A percentile compares a stretch with the other conserved stretches of the same genome.
These are phyloP conservation scores for Talaromyces verruculosus DNA, from an alignment of 2,329 filamentous ascomycete species.

Conservation along the genomic window DNA sequence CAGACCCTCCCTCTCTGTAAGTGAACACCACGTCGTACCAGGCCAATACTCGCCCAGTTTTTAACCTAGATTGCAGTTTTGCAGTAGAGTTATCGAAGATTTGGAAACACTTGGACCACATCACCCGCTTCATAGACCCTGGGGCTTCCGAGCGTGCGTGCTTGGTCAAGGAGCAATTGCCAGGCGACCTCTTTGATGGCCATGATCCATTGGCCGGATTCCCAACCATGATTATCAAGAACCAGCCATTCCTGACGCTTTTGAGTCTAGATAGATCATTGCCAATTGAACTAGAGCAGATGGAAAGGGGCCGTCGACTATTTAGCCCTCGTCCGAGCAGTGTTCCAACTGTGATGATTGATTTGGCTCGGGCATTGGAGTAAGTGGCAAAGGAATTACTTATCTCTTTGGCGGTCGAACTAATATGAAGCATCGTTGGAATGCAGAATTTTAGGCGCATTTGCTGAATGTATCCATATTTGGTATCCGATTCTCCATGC, in stretches of 20 bases:
- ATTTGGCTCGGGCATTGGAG: constrained; percentile 2
- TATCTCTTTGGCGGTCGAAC: neutral
- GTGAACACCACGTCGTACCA: neutral
- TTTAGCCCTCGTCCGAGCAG: neutral
- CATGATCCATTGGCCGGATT: constrained; percentile 4
- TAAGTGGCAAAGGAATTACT: constrained; percentile 1
- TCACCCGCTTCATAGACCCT: neutral
- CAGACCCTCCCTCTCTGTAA: neutral
- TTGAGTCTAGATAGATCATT: neutral
- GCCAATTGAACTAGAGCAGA: neutral
- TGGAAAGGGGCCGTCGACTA: neutral
- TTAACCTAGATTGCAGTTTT: neutral
- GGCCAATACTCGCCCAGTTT: neutral
- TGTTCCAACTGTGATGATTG: neutral
- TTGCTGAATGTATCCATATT: constrained; percentile 17
- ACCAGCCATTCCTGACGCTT: constrained; percentile 4
- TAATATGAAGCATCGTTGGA: neutral
- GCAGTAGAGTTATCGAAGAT: constrained; percentile 3
- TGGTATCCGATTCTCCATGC: constrained; percentile 21
- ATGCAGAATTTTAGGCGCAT: constrained; percentile 3
- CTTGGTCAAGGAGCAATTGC: neutral
- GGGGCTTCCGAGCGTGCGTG: neutral
- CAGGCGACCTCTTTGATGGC: neutral
- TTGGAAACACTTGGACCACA: constrained; percentile 4
- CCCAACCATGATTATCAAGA: constrained; percentile 5